A percentile compares a stretch with the other conserved stretches of the same genome.
phyloP scores from a whole-genome alignment of 495 filamentous ascomycete species.

The Polyplosphaeria fusca region DNA sequence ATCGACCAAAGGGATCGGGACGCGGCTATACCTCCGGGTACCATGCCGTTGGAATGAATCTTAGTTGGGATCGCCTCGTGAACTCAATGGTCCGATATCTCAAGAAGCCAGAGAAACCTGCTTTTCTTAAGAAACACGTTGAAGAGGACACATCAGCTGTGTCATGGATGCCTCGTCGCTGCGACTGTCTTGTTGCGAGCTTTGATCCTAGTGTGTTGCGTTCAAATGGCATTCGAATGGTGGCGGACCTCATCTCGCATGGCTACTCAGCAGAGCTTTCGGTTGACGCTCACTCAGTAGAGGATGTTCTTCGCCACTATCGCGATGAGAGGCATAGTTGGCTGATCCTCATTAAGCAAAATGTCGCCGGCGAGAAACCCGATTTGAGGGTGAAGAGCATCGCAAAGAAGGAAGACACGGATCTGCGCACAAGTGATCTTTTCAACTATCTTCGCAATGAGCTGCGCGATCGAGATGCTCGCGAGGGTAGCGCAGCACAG shows the following conservation, averaged over 20 bases:
- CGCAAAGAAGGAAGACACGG: slow-evolving; percentile 74
- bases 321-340: slow-evolving; percentile 74
- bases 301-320: slow-evolving; percentile 67
- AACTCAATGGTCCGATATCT: slow-evolving; percentile 63
- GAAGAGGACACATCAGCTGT: slow-evolving; percentile 41
- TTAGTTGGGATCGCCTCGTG: slow-evolving; percentile 80
- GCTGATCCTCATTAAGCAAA: slow-evolving; percentile 83
- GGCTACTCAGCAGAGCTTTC: slow-evolving; percentile 90
- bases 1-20: slow-evolving; percentile 57
- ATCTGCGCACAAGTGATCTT: slow-evolving; percentile 71
- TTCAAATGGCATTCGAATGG: slow-evolving; percentile 67
- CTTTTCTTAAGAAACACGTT: slow-evolving; percentile 56
- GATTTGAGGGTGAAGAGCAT: slow-evolving; percentile 73
- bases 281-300: slow-evolving; percentile 63
- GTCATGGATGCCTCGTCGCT: slow-evolving; percentile 47
- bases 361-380: slow-evolving; percentile 56
- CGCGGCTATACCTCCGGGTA: slow-evolving; percentile 38
- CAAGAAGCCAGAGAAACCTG: slow-evolving; percentile 53
- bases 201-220: slow-evolving; percentile 76
- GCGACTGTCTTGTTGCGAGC: slow-evolving; percentile 84
- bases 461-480: slow-evolving; percentile 70
- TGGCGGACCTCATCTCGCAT: slow-evolving; percentile 76
- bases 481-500: slow-evolving; percentile 52
- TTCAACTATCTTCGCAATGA: slow-evolving; percentile 78
- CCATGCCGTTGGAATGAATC: slow-evolving; percentile 88